Evolutionary conservation across 2,329 filamentous ascomycete species (phyloP).

Genomic region (Lachnum nothofagi): DNA sequence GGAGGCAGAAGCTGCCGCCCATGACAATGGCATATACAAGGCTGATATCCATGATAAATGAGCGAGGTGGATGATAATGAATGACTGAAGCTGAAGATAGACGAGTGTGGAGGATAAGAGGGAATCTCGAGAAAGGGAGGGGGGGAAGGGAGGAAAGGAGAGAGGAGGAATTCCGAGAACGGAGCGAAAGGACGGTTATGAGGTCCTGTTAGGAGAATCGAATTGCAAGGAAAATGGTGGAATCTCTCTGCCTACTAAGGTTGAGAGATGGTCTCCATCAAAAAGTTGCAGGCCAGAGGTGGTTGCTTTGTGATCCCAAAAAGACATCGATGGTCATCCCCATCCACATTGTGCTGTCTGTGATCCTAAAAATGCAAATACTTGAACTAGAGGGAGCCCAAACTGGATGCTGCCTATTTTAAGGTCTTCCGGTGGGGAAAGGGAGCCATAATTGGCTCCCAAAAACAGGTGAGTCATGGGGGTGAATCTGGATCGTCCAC

Average conservation of each 20-base stretch:
- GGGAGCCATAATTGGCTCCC: constrained; percentile 5
- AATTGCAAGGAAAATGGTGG: neutral
- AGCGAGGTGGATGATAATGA: neutral
- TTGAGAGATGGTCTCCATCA: constrained; percentile 1
- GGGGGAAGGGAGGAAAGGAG: constrained; percentile 14
- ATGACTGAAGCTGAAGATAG: too few species aligned
- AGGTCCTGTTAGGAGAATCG: too few species aligned
- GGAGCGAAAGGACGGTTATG: constrained; percentile 16
- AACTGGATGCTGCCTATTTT: constrained; percentile 3
- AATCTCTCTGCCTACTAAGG: constrained; percentile 1
- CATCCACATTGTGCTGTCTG: neutral
- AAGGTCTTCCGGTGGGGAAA: neutral
- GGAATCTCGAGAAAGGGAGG: too few species aligned
- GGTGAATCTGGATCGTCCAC: neutral
- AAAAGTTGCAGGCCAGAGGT: too few species aligned
- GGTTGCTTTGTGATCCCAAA: too few species aligned
- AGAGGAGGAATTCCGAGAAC: constrained; percentile 22
- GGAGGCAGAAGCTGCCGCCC: constrained; percentile 23
- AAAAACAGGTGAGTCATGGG: constrained; percentile 6
- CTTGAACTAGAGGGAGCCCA: constrained; percentile 2
- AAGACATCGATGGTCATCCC: neutral
- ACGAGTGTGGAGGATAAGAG: too few species aligned
- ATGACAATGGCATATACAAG: constrained; percentile 24
- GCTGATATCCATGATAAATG: constrained; percentile 19
- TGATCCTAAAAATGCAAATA: constrained; percentile 3